Evolutionary conservation across 441 rosid species (phyloP), one percentile per base, ranked within the genome.

Genomic region (Populus trichocarpa): DNA sequence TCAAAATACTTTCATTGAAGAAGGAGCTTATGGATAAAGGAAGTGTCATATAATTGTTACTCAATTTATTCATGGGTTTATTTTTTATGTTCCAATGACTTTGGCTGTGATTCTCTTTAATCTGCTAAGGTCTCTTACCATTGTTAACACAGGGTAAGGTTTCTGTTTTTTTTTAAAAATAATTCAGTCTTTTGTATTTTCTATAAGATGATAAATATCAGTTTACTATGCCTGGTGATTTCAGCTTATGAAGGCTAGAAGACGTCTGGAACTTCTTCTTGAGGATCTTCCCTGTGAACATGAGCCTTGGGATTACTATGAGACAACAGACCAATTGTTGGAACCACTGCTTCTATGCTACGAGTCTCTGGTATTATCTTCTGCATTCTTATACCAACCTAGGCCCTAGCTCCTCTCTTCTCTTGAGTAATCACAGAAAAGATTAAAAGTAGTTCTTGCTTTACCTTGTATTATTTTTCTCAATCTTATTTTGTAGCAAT

Each of bases 251-350:
- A 93, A 84, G 89, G 87, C 99, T 61, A 87, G 89, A 75, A 87
- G 89, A 84, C 88, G 95, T 79, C 84, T 95, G 87, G 98, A 95
- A 81, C 90, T 89, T 80, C 89, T 87, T 78, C 95, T 95, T 16
- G 98, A 93, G 89, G 97, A 90, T 88, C 91, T 90, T 80, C 98
- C 98, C 12, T 92, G 97, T 77, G 99, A 95, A 72, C 82, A 85
- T 77, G 94, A 92, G 78, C 81, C 90, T 70, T 86, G 88, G 86
- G 96, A 92, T 79, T 91, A 89, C 86, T 93, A 90, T 86, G 98
- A 95, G 84, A 89, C 93, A 70, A 76, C 91, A 69, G 91, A 93
- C 70, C 96, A 95, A 82, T 88, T 95, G 74, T 78, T 95, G 81
- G 97, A 91, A 75, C 98, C 96, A 33, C 82, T 95, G 83, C 95